Percentiles rank a stretch among this genome's conserved stretches.
Conservation (phyloP, 1,284 basidiomycete genomes). For the Neonothopanus nambi region DNA sequence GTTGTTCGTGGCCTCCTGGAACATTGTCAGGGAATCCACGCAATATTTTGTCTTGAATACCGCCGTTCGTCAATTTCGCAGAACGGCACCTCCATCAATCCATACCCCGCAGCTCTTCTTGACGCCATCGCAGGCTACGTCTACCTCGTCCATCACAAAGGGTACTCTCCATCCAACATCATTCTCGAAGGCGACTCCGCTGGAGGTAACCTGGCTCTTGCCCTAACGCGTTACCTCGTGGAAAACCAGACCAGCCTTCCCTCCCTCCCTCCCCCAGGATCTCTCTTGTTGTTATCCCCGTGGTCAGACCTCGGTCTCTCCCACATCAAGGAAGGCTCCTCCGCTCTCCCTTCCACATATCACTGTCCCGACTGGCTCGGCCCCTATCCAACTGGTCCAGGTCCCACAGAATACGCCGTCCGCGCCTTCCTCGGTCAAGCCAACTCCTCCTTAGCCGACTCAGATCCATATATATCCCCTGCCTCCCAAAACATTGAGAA, state of each 20-base stretch:
- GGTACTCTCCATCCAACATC: slow-evolving; percentile 48
- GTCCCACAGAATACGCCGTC: too few relatives aligned
- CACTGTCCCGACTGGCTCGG: too few relatives aligned
- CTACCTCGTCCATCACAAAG: slow-evolving; percentile 45
- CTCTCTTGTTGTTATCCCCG: slow-evolving; percentile 46
- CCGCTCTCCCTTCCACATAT: too few relatives aligned
- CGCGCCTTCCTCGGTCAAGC: neutral
- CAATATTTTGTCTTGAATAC: slow-evolving; percentile 45
- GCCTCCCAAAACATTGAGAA: slow-evolving; percentile 4
- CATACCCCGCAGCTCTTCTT: slow-evolving; percentile 56
- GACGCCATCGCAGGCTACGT: slow-evolving; percentile 54
- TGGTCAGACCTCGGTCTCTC: slow-evolving; percentile 40
- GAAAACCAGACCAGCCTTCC: slow-evolving; percentile 14
- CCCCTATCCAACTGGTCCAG: too few relatives aligned
- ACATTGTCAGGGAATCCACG: slow-evolving; percentile 23
- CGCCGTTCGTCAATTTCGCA: slow-evolving; percentile 31
- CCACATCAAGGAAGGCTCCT: too few relatives aligned
- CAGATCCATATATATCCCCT: neutral
- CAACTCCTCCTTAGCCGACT: neutral
- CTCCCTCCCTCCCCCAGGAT: slow-evolving; percentile 28
- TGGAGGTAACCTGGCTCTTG: slow-evolving; percentile 58
- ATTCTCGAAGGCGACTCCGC: slow-evolving; percentile 62
- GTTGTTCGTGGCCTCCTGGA: slow-evolving; percentile 30
- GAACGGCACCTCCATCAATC: slow-evolving; percentile 18
- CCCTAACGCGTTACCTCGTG: slow-evolving; percentile 41